Evolutionary conservation across 495 filamentous ascomycete species (phyloP), one percentile per base, ranked within the genome.

Genomic region (Cryomyces antarcticus): DNA sequence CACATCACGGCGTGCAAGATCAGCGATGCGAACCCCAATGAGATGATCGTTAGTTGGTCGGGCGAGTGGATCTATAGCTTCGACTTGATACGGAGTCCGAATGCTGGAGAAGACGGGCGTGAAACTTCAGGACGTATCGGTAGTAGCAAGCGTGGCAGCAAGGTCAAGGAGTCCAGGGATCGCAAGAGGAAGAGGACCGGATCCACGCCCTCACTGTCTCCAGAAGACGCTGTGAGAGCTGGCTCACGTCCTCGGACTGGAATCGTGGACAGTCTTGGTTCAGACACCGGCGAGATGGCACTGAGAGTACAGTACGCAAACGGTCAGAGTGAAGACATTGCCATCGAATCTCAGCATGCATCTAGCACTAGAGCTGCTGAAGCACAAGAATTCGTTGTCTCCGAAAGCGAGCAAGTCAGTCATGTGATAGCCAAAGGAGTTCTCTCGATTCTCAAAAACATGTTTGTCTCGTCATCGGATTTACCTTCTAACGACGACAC

Each of bases 1-100:
- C 31, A 83, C 46, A 82, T 84, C 52, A 83, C 79, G 0, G 76
- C 78, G 6, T 81, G 77, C 57, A 84, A 82, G 57, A 84, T 84
- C 46, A 82, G 78, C 38, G 78, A 84, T 60, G 75, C 73, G 7
- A 72, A 80, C 43, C 79, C 79, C 3, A 75, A 82, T 44, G 77
- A 84, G 45, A 67, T 84, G 52, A 62, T 84, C 4, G 79, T 72
- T 28, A 82, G 78, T 51, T 84, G 80, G 79, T 80, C 76, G 31
- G 78, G 78, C 10, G 75, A 82, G 46, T 69, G 73, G 42, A 77
- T 83, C 47, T 83, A 84, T 56, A 74, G 73, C 52, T 84, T 84
- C 47, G 74, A 83, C 52, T 59, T 84, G 11, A 59, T 78, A 31
- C 63, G 64, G n/a, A 75, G 67, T 52, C 68, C 73, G 1, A 73